Evolutionary conservation across 768 basidiomycete species (phyloP).

Genomic region (Lactarius pseudohatsudake): DNA sequence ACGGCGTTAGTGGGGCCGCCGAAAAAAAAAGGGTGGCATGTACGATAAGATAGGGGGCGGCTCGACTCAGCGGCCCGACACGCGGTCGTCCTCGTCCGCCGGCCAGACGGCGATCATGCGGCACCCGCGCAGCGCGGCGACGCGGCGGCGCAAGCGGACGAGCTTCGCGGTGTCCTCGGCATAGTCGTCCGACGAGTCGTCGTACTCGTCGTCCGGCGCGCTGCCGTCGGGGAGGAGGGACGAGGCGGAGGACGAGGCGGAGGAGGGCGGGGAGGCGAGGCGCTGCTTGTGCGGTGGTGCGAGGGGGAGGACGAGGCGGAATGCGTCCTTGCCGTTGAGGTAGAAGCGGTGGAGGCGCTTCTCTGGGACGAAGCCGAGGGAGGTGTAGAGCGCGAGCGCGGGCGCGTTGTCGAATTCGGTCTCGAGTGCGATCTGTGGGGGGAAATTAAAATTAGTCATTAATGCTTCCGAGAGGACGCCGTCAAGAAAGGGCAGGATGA

Average conservation of each 20-base stretch:
- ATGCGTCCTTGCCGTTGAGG: constrained; percentile 96
- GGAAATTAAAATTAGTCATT: not conserved
- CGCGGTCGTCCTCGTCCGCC: constrained; percentile 25
- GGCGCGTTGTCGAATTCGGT: constrained; percentile 93
- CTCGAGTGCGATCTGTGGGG: constrained; percentile 74
- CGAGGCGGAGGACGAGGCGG: not conserved
- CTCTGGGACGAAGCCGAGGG: constrained; percentile 93
- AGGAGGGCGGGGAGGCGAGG: not conserved
- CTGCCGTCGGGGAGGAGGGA: constrained; percentile 5
- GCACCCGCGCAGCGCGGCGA: constrained; percentile 24
- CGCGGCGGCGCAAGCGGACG: constrained; percentile 23
- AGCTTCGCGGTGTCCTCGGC: constrained; percentile 19
- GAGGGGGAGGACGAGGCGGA: constrained; percentile 70
- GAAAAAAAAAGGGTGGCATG: not conserved
- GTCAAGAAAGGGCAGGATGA: not conserved
- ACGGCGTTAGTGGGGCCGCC: not conserved
- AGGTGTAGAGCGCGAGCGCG: constrained; percentile 86
- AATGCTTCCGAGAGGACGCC: constrained; percentile 12
- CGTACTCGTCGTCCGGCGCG: constrained; percentile 4
- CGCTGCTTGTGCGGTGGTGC: constrained; percentile 32
- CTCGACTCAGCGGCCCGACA: constrained; percentile 24
- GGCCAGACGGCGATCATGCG: constrained; percentile 30
- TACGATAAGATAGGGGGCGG: not conserved
- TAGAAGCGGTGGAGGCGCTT: constrained; percentile 95
- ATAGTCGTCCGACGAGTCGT: not conserved